Percentiles rank a stretch among this genome's conserved stretches.
Evolutionary conservation across 441 rosid species (phyloP).

Genomic region (Capsella rubella): DNA sequence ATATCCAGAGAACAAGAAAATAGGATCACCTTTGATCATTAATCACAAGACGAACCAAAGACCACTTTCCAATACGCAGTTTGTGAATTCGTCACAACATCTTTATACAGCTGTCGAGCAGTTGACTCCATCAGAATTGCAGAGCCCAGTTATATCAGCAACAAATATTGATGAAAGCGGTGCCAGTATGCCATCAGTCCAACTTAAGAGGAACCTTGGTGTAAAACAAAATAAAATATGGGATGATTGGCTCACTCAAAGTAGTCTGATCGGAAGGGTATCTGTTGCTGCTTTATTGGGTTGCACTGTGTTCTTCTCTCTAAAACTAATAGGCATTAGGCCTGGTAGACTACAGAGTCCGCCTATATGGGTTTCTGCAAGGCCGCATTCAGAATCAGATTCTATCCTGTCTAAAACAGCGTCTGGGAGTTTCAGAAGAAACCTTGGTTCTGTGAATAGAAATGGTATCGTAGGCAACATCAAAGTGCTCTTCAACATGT

Average conservation of each 20-base stretch:
- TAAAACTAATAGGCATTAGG: constrained; percentile 55
- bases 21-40: constrained; percentile 48
- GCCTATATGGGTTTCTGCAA: constrained; percentile 49
- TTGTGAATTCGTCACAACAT: constrained; percentile 59
- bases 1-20: constrained; percentile 54
- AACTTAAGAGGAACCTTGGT: constrained; percentile 66
- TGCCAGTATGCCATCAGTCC: constrained; percentile 61
- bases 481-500: constrained; percentile 55
- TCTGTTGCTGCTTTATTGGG: constrained; percentile 63
- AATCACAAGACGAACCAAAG: constrained; percentile 54
- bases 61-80: constrained; percentile 58
- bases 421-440: constrained; percentile 47
- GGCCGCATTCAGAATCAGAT: constrained; percentile 46
- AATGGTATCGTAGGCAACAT: constrained; percentile 52
- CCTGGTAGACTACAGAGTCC: constrained; percentile 47
- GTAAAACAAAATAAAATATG: constrained; percentile 53
- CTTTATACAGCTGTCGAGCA: constrained; percentile 80
- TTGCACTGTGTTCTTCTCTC: constrained; percentile 56
- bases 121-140: constrained; percentile 66
- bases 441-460: constrained; percentile 48
- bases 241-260: constrained; percentile 57
- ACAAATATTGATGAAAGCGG: constrained; percentile 55
- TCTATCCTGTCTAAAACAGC: constrained; percentile 49
- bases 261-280: constrained; percentile 53
- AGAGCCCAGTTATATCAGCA: constrained; percentile 51